These are phyloP conservation scores for Gracilaria vermiculophylla DNA, from an alignment of 23 red algal genomes.

Conservation along the genomic window DNA sequence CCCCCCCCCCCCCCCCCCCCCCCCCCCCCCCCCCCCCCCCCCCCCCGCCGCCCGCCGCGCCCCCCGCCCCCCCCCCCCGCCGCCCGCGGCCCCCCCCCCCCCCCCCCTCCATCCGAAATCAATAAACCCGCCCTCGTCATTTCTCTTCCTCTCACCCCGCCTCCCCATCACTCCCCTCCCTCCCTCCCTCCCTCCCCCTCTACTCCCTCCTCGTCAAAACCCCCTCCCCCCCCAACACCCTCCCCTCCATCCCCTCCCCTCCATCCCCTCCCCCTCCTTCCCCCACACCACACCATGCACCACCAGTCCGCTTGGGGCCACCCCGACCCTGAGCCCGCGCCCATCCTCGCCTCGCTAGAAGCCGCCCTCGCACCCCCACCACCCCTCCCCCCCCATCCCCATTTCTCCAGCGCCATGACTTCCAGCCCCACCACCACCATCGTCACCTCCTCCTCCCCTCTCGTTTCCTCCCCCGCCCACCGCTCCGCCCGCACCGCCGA, in stretches of 20 bases:
- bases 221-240: neutral
- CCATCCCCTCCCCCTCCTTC: neutral
- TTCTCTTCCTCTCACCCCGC: no score
- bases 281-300: neutral
- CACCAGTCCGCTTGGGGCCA: constrained; percentile 3
- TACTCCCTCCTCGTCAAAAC: neutral
- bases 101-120: no score
- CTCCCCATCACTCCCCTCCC: neutral
- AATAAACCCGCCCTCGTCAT: no score
- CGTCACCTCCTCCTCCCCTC: neutral
- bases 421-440: constrained; percentile 31
- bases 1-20: neutral
- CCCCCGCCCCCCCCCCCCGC: no score
- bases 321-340: neutral
- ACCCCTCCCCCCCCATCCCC: neutral
- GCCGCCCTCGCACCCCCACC: neutral
- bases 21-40: neutral
- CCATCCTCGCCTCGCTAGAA: neutral
- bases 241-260: neutral
- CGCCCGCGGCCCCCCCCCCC: no score
- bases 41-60: neutral
- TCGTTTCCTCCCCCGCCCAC: neutral
- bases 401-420: neutral
- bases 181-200: neutral
- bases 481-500: neutral